Evolutionary conservation across 768 basidiomycete species (phyloP).

Genomic region (Pulveroboletus sp.): DNA sequence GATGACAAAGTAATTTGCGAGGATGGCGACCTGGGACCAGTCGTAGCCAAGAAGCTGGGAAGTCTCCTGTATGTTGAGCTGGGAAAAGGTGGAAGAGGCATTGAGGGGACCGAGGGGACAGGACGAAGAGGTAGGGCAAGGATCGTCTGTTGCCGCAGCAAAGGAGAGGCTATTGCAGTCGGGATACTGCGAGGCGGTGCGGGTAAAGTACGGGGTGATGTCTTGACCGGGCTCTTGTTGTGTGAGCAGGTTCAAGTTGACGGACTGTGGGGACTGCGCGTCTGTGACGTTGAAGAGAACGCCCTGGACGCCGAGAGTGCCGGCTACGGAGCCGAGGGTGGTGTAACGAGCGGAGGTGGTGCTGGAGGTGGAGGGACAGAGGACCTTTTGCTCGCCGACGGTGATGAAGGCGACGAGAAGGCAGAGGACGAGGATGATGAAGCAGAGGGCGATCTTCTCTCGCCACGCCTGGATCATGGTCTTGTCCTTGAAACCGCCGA

Average conservation of each 20-base stretch:
- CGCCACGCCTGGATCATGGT: constrained; percentile 88
- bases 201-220: constrained; percentile 82
- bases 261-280: constrained; percentile 40
- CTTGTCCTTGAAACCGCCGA: constrained; percentile 80
- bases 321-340: constrained; percentile 51
- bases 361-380: constrained; percentile 66
- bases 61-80: constrained; percentile 66
- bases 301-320: constrained; percentile 76
- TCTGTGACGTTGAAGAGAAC: constrained; percentile 68
- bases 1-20: constrained; percentile 76
- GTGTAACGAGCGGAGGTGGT: constrained; percentile 43
- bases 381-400: constrained; percentile 87
- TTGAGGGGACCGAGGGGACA: constrained; percentile 69
- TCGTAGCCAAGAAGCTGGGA: constrained; percentile 75
- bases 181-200: constrained; percentile 59
- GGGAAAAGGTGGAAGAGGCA: constrained; percentile 48
- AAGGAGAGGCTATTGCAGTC: constrained; percentile 61
- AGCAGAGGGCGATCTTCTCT: constrained; percentile 92
- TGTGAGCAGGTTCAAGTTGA: constrained; percentile 59
- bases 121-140: constrained; percentile 55
- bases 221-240: constrained; percentile 71
- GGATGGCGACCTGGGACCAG: constrained; percentile 80
- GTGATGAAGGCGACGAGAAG: constrained; percentile 84
- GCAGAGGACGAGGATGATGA: constrained; percentile 78
- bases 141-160: constrained; percentile 66